Evolutionary conservation across 208 protist species (phyloP).

Genomic region (Acanthamoeba healyi): DNA sequence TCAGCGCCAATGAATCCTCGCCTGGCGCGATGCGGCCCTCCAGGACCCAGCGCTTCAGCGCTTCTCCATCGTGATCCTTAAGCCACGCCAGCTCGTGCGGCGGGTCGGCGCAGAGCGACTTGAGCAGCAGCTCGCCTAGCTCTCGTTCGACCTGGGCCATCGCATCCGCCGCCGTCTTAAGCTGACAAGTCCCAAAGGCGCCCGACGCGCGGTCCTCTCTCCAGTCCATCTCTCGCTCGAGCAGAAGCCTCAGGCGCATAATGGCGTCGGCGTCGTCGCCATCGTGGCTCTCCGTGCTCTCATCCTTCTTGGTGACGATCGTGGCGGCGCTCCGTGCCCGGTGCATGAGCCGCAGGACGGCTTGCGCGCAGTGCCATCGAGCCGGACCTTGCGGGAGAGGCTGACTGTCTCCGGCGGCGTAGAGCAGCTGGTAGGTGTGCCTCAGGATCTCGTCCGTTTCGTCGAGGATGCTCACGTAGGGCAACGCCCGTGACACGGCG

Average conservation of each 20-base stretch:
- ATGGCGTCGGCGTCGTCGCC: background rate
- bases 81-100: background rate
- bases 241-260: background rate
- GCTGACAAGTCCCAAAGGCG: background rate
- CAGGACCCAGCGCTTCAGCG: background rate
- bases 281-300: background rate
- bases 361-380: background rate
- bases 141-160: background rate
- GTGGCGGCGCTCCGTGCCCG: background rate
- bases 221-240: background rate
- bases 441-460: constrained; percentile 61
- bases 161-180: background rate
- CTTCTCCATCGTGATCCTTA: background rate
- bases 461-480: constrained; percentile 10
- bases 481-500: background rate
- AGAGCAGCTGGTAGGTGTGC: constrained; percentile 58
- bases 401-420: constrained; percentile 10
- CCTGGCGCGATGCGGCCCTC: background rate
- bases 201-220: background rate
- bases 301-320: too few species aligned
- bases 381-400: background rate
- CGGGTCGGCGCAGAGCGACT: background rate
- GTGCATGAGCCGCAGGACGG: background rate
- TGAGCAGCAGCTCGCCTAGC: background rate
- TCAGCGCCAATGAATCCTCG: background rate